Evolutionary conservation across 768 basidiomycete species (phyloP).

Genomic region (Hydnomerulius pinastri): DNA sequence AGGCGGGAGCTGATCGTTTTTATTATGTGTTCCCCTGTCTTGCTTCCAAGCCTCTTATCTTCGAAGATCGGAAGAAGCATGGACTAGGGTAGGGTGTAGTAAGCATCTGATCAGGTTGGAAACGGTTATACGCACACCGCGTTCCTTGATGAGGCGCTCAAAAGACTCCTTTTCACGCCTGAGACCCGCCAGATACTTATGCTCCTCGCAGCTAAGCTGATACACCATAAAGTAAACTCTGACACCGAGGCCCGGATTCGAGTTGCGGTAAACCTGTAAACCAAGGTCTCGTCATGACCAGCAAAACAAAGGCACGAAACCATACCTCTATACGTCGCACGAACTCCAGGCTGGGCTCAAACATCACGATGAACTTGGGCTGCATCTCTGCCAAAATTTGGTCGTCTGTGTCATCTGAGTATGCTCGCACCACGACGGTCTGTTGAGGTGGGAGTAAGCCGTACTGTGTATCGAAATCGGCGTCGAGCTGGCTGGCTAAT

Average conservation of each 20-base stretch:
- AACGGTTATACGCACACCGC: slow-evolving; percentile 62
- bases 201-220: slow-evolving; percentile 89
- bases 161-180: slow-evolving; percentile 94
- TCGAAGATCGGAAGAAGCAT: slow-evolving; percentile 88
- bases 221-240: slow-evolving; percentile 98
- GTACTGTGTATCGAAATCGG: slow-evolving; percentile 75
- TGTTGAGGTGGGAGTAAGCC: slow-evolving; percentile 79
- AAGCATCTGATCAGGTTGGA: background rate
- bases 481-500: slow-evolving; percentile 37
- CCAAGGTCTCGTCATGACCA: background rate
- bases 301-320: background rate
- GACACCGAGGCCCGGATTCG: slow-evolving; percentile 79
- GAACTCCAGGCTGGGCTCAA: slow-evolving; percentile 92
- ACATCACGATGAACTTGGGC: slow-evolving; percentile 94
- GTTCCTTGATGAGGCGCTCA: slow-evolving; percentile 88
- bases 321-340: slow-evolving; percentile 87
- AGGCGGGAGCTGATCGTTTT: slow-evolving; percentile 83
- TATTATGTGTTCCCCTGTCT: slow-evolving; percentile 58
- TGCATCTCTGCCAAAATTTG: slow-evolving; percentile 81
- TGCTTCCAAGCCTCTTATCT: slow-evolving; percentile 45
- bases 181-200: slow-evolving; percentile 88
- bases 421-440: slow-evolving; percentile 82
- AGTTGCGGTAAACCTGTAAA: slow-evolving; percentile 81
- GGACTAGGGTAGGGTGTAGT: slow-evolving; percentile 45
- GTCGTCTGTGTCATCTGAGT: slow-evolving; percentile 93